Base-by-base conservation (phyloP, 148 eudicot genomes). In the Rhododendron mucronatum region DNA sequence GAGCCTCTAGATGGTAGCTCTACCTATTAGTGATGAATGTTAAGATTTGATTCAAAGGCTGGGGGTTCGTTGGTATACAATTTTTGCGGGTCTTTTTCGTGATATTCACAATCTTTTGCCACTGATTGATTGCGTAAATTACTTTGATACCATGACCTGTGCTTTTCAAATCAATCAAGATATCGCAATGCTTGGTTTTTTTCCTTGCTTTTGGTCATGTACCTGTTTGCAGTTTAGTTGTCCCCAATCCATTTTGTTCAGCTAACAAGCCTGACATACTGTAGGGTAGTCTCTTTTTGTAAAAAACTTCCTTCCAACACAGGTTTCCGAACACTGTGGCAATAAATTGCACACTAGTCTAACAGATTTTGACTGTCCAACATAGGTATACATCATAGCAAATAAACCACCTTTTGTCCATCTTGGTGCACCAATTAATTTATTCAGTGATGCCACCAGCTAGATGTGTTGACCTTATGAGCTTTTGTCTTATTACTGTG, bases 401-500 rank as follows among this genome's bases (percentile, higher is more conserved):
- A 67, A n/a, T 69, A 69, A 69, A 69, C 37, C 75, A 11, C 6
- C 35, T 69, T 69, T 69, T 69, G 6, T 69, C 75, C 75, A 69
- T 69, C 75, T 13, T 3, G 37, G 30, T 69, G 18, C 75, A 28
- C 30, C 13, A n/a, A 63, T 63, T 30, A 63, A 63, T 7, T 7
- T 63, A 63, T 63, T 63, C 30, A n/a, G 71, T 1, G 13, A n/a
- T 63, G 71, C n/a, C 71, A 63, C 71, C 30, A n/a, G 30, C 71
- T 63, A 63, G 71, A 63, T n/a, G 26, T n/a, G 35, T 37, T 2
- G 39, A 75, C 26, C 15, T 77, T 7, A 21, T 77, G 50, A 41
- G 80, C 28, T 76, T 84, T 84, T 84, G 82, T 44, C 23, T 39
- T 77, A 10, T 37, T 76, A 33, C 63, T 85, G 1, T 20, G 30